These are phyloP conservation scores for Brasenia schreberi DNA, from an alignment of 164 flowering plant genomes.

Conservation along the genomic window DNA sequence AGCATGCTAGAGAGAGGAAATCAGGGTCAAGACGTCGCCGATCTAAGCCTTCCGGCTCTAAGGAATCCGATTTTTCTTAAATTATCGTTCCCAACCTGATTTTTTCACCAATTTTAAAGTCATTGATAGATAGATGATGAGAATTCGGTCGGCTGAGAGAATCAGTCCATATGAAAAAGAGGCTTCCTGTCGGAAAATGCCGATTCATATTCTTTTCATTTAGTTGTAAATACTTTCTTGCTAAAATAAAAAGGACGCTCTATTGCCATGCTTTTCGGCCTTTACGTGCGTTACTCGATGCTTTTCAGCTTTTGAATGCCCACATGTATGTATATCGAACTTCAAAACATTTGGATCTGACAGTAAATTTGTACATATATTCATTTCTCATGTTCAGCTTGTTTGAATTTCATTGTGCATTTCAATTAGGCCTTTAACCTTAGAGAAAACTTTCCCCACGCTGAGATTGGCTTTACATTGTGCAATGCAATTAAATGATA, in stretches of 20 bases:
- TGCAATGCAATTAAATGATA: too few species aligned
- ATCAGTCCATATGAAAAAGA: constrained; percentile 4
- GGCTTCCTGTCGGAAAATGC: constrained; percentile 6
- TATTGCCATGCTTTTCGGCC: not conserved
- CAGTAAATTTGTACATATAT: too few species aligned
- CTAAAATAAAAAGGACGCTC: constrained; percentile 1
- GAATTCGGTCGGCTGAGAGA: constrained; percentile 7
- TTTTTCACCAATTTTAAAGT: constrained; percentile 5
- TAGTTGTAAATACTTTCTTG: constrained; percentile 9
- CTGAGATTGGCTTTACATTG: too few species aligned
- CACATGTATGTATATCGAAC: not conserved
- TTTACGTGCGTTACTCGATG: too few species aligned
- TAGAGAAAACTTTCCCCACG: too few species aligned
- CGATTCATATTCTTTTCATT: constrained; percentile 5
- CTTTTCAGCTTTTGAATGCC: not conserved
- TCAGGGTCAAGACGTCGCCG: constrained; percentile 62
- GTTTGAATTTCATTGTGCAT: too few species aligned
- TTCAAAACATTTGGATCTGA: not conserved
- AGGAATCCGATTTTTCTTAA: constrained; percentile 23
- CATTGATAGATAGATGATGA: constrained; percentile 8
- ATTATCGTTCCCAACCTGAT: constrained; percentile 3
- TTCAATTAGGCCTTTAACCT: too few species aligned
- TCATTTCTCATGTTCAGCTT: too few species aligned
- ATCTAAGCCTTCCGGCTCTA: constrained; percentile 26
- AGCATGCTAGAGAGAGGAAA: constrained; percentile 46